phyloP scores from a whole-genome alignment of 192 early-diverging fungal species.

The Linnemannia elongata region DNA sequence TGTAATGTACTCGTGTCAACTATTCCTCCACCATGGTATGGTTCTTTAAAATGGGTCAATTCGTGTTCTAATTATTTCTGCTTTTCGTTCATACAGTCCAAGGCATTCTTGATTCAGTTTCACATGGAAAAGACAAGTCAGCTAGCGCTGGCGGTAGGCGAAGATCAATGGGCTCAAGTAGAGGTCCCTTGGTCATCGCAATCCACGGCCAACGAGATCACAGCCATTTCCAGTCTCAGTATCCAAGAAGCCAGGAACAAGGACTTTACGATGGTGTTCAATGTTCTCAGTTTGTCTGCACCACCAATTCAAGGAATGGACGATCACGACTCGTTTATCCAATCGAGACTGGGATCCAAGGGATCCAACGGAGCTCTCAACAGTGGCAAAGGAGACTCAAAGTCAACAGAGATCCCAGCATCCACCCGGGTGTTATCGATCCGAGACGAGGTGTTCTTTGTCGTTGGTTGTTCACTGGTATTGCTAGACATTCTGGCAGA shows the following conservation, averaged over 20 bases:
- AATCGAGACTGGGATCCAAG: constrained; percentile 1
- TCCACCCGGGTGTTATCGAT: constrained; percentile 80
- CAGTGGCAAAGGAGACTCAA: constrained; percentile 28
- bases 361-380: constrained; percentile 19
- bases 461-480: constrained; percentile 90
- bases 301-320: constrained; percentile 30
- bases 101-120: constrained; percentile 92
- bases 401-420: constrained; percentile 23
- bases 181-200: constrained; percentile 97
- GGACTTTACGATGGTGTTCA: constrained; percentile 52
- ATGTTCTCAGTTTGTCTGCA: constrained; percentile 31
- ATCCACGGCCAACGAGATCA: constrained; percentile 80
- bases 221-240: constrained; percentile 61
- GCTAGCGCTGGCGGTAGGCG: constrained; percentile 89
- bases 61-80: neutral
- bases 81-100: constrained; percentile 67
- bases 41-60: neutral
- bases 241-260: constrained; percentile 59
- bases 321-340: constrained; percentile 25
- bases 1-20: neutral
- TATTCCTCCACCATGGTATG: neutral
- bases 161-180: constrained; percentile 96
- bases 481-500: constrained; percentile 94
- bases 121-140: constrained; percentile 94
- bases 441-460: constrained; percentile 82